Evolutionary conservation across 495 filamentous ascomycete species (phyloP), one percentile per base, ranked within the genome.

Genomic region (Tuber melanosporum): DNA sequence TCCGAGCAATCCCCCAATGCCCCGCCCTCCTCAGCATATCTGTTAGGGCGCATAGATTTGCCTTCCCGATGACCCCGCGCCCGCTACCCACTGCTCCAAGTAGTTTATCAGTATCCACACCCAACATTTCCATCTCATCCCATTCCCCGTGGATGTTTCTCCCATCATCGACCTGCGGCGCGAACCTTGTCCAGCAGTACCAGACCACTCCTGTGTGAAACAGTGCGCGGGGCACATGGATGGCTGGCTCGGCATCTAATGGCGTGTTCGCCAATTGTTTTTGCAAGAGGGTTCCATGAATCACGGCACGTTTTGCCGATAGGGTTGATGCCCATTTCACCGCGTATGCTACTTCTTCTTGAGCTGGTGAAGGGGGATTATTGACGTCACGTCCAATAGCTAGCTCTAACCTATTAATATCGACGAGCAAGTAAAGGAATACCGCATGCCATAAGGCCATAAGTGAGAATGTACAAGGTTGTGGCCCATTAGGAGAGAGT

Each of bases 331-430:
- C 72, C 80, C 80, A 82, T 26, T 71, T 45, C n/a, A 52, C 43
- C 12, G 71, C 72, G 66, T 76, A 78, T 9, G 70, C 47, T 32
- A 57, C 14, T 44, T 71, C 80, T 6, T 43, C 45, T 42, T 78
- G 44, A 8, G 66, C 39, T 19, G 26, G 17, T 44, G 66, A 71
- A 22, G 46, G 75, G 10, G 22, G 41, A 8, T 71, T 66, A 19
- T 47, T n/a, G 9, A 79, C 79, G 69, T 82, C 80, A 8, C 80
- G 57, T 17, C 79, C 79, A 42, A 81, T 70, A 5, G 74, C 79
- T 32, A 74, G 78, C 44, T 81, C 79, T 26, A 81, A 46, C 19
- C 46, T 62, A 45, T 81, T 57, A 49, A 81, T 76, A 62, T 81
- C 74, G 19, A 71, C 78, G 44, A 77, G 70, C 20, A 81, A 75